These are phyloP conservation scores for Plasmodium cynomolgi DNA, from an alignment of 169 alveolate species.

Conservation along the genomic window DNA sequence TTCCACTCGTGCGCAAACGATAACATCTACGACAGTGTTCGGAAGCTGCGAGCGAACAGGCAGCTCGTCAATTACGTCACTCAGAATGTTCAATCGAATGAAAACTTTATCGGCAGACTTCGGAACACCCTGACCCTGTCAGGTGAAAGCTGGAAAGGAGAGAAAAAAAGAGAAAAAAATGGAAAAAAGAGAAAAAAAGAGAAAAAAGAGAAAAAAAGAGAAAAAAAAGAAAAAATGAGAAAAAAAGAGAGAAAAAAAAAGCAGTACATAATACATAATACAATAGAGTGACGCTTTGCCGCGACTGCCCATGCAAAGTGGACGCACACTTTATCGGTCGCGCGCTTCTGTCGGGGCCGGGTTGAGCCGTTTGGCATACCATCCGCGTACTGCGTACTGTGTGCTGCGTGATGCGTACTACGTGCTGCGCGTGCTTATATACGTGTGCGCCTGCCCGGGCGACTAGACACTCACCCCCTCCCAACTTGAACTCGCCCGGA, in stretches of 20 bases:
- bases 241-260: background rate
- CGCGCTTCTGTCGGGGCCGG: background rate
- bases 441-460: background rate
- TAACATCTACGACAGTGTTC: background rate
- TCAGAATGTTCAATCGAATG: conserved; percentile 37
- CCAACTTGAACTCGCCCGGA: background rate
- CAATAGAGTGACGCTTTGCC: background rate
- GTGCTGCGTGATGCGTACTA: no score
- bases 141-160: conserved; percentile 23
- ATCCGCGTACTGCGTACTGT: no score
- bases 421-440: background rate
- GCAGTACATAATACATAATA: background rate
- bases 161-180: no score
- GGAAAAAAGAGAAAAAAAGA: no score
- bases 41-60: conserved; percentile 7
- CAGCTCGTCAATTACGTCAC: conserved; percentile 8
- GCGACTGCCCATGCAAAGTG: background rate
- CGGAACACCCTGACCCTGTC: conserved; percentile 24
- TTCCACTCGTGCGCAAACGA: background rate
- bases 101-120: conserved; percentile 29
- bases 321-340: background rate
- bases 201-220: no score
- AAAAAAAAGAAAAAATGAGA: no score
- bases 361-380: background rate
- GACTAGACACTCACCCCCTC: background rate